A percentile compares a stretch with the other conserved stretches of the same genome.
Evolutionary conservation across 176 grass and related monocot species (phyloP).

Genomic region (Elymus sibiricus): DNA sequence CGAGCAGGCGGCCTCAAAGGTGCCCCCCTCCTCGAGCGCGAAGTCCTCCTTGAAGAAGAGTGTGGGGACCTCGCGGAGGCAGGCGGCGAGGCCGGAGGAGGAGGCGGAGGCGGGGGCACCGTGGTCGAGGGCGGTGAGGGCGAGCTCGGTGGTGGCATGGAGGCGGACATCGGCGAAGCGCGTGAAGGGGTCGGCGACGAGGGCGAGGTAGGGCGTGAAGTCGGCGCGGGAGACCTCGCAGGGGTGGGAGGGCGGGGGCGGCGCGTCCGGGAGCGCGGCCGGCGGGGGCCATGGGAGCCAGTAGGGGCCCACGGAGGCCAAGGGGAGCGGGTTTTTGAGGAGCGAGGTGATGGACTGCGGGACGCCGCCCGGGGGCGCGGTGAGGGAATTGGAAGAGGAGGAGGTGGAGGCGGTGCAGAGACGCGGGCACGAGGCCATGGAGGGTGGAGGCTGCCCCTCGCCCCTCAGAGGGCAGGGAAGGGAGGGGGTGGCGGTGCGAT

Average conservation of each 20-base stretch:
- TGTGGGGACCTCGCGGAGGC: constrained; percentile 84
- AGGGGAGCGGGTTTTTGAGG: constrained; percentile 88
- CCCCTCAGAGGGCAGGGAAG: no score
- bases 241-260: constrained; percentile 16
- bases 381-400: no score
- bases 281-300: constrained; percentile 80
- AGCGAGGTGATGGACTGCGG: constrained; percentile 89
- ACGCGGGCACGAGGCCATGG: no score
- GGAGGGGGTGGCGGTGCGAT: no score
- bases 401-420: no score
- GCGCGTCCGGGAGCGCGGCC: constrained; percentile 37
- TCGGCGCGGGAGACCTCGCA: constrained; percentile 65
- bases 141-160: constrained; percentile 57
- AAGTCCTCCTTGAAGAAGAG: constrained; percentile 97
- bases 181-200: constrained; percentile 65
- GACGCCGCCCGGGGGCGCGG: constrained; percentile 38
- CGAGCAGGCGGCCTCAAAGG: constrained; percentile 77
- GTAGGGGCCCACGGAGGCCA: constrained; percentile 43
- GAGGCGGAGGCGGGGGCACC: not conserved
- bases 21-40: constrained; percentile 83
- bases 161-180: constrained; percentile 80
- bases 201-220: constrained; percentile 66
- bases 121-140: constrained; percentile 34
- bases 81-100: constrained; percentile 64
- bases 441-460: no score